Evolutionary conservation across 805 yeast species (phyloP).

Genomic region (Ogataea ganodermae): DNA sequence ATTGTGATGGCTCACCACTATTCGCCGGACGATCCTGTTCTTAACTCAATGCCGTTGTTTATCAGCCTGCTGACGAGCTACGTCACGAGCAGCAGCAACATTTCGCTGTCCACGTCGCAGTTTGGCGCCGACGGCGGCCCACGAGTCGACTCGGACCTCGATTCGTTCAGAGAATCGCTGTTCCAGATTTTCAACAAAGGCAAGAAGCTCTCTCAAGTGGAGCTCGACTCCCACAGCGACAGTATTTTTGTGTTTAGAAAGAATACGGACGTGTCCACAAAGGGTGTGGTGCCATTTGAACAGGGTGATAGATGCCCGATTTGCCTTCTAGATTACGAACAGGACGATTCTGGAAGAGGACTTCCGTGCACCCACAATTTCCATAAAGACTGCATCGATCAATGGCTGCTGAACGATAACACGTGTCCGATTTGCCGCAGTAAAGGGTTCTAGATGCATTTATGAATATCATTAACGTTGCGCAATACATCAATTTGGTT

Average conservation of each 20-base stretch:
- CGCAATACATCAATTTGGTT: neutral
- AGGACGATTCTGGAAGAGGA: constrained; percentile 48
- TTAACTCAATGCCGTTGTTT: constrained; percentile 42
- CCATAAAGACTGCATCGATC: constrained; percentile 59
- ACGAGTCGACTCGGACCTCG: constrained; percentile 20
- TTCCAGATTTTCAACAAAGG: constrained; percentile 24
- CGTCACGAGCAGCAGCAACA: constrained; percentile 21
- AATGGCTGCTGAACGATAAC: constrained; percentile 55
- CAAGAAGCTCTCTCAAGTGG: constrained; percentile 18
- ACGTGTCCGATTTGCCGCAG: constrained; percentile 60
- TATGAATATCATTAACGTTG: constrained; percentile 3
- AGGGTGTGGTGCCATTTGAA: constrained; percentile 8
- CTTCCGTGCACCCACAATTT: constrained; percentile 53
- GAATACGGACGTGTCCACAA: neutral
- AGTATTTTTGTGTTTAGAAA: constrained; percentile 19
- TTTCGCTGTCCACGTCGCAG: constrained; percentile 8
- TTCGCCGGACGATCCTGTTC: constrained; percentile 40
- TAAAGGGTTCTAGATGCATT: constrained; percentile 34
- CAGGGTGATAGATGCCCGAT: constrained; percentile 48
- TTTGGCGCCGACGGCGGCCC: constrained; percentile 4
- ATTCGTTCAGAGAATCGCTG: constrained; percentile 26
- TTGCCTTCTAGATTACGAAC: constrained; percentile 51
- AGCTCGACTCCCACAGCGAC: constrained; percentile 20
- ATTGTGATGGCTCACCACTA: constrained; percentile 62
- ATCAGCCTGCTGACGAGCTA: constrained; percentile 27